Conservation (phyloP, 2,329 filamentous ascomycete species). For the Penicillium sp. region DNA sequence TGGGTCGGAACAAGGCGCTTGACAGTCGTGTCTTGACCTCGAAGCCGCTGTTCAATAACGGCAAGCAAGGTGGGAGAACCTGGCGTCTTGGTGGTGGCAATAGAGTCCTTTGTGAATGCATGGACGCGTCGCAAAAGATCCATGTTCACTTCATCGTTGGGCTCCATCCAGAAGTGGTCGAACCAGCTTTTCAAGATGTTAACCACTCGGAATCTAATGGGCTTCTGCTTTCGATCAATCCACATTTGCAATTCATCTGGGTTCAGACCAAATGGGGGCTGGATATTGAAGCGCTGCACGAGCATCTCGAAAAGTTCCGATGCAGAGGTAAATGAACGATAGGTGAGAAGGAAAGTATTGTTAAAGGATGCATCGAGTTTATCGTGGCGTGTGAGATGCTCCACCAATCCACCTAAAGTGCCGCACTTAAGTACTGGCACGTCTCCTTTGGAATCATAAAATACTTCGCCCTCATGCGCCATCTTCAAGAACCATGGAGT, state of each 20-base stretch:
- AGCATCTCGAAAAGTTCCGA: constrained; percentile 87
- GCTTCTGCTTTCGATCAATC: constrained; percentile 91
- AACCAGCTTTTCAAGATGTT: constrained; percentile 99
- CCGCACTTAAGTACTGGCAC: constrained; percentile 78
- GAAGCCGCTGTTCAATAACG: constrained; percentile 79
- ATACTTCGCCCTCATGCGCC: constrained; percentile 81
- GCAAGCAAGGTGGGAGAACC: constrained; percentile 78
- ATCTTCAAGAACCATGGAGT: constrained; percentile 76
- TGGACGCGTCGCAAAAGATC: constrained; percentile 83
- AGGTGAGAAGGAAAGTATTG: constrained; percentile 94
- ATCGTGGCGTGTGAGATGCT: constrained; percentile 92
- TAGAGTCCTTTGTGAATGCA: constrained; percentile 82
- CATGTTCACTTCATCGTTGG: constrained; percentile 76
- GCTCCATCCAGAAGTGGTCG: constrained; percentile 98
- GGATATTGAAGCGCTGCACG: constrained; percentile 84
- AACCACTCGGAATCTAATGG: constrained; percentile 90
- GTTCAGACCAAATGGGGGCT: constrained; percentile 76
- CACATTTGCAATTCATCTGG: constrained; percentile 74
- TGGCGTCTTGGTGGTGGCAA: constrained; percentile 88
- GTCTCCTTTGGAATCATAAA: constrained; percentile 77
- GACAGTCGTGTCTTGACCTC: constrained; percentile 75
- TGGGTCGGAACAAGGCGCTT: constrained; percentile 83
- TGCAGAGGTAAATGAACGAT: constrained; percentile 88
- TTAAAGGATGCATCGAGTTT: constrained; percentile 94
- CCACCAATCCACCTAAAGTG: constrained; percentile 79